Evolutionary conservation across 768 basidiomycete species (phyloP).

Genomic region (Calocera cornea): DNA sequence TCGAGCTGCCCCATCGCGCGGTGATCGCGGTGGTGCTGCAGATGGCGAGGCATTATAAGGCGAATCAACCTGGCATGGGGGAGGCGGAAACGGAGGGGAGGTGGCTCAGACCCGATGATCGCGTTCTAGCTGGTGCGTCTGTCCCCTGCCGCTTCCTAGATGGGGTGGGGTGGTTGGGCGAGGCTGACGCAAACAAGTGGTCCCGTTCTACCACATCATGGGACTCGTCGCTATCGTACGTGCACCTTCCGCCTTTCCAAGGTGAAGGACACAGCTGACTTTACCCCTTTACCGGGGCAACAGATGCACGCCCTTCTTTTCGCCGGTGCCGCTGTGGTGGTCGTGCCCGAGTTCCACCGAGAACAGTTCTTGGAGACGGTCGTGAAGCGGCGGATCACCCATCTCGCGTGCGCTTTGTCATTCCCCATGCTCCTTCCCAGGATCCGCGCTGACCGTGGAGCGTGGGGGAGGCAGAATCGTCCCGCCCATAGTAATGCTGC

Average conservation of each 20-base stretch:
- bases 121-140: not conserved
- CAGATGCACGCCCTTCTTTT: slow-evolving; percentile 48
- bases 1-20: slow-evolving; percentile 47
- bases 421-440: slow-evolving; percentile 22
- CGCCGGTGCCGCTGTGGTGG: slow-evolving; percentile 39
- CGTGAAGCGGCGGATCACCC: slow-evolving; percentile 41
- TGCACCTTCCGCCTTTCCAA: slow-evolving; percentile 24
- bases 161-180: slow-evolving; percentile 40
- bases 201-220: slow-evolving; percentile 57
- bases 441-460: not conserved
- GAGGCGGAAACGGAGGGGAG: slow-evolving; percentile 20
- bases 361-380: slow-evolving; percentile 48
- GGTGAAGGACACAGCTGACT: slow-evolving; percentile 24
- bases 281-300: not conserved
- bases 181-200: slow-evolving; percentile 29
- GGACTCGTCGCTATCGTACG: slow-evolving; percentile 47
- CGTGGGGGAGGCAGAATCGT: not conserved
- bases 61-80: slow-evolving; percentile 29
- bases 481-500: not conserved
- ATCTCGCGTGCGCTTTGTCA: slow-evolving; percentile 32
- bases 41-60: slow-evolving; percentile 38
- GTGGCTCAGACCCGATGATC: slow-evolving; percentile 45
- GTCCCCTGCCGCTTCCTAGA: slow-evolving; percentile 46
- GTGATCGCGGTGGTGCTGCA: slow-evolving; percentile 51
- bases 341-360: slow-evolving; percentile 50